Percentiles rank a stretch among this genome's conserved stretches.
Conservation (phyloP, 441 rosid genomes). For the Eutrema salsugineum region DNA sequence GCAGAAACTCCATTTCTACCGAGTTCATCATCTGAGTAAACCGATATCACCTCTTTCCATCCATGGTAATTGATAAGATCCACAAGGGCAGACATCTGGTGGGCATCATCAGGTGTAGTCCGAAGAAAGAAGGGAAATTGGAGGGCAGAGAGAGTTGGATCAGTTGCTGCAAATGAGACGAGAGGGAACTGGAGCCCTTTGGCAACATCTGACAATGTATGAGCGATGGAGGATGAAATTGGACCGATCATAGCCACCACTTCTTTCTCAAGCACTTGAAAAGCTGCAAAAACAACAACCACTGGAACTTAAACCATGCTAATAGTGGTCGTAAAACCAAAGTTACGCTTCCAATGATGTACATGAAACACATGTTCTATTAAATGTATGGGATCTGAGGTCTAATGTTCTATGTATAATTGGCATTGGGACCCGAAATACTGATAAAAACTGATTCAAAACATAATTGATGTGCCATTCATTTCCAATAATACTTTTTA, state of each 20-base stretch:
- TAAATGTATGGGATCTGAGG: neutral
- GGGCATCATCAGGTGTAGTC: constrained; percentile 63
- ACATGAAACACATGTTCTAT: neutral
- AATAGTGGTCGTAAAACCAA: neutral
- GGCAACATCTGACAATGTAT: constrained; percentile 54
- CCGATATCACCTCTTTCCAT: constrained; percentile 75
- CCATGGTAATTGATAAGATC: constrained; percentile 53
- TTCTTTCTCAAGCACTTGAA: constrained; percentile 56
- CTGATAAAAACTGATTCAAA: neutral
- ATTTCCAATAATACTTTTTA: neutral
- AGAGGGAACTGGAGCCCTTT: constrained; percentile 74
- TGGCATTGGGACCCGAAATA: neutral
- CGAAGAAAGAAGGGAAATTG: constrained; percentile 82
- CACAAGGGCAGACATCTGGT: constrained; percentile 87
- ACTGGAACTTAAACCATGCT: constrained; percentile 1
- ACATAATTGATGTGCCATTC: neutral
- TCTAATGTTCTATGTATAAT: neutral
- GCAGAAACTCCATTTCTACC: constrained; percentile 78
- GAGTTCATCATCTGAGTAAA: constrained; percentile 70
- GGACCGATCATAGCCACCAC: constrained; percentile 81
- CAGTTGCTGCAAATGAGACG: constrained; percentile 83
- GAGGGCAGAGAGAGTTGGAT: constrained; percentile 82
- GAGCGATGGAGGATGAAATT: constrained; percentile 78
- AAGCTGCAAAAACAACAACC: constrained; percentile 45
- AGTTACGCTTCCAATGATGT: neutral